Percentiles rank a stretch among this genome's conserved stretches.
These are phyloP conservation scores for Kurtzmaniella cleridarum DNA, from an alignment of 805 yeast genomes.

Conservation along the genomic window DNA sequence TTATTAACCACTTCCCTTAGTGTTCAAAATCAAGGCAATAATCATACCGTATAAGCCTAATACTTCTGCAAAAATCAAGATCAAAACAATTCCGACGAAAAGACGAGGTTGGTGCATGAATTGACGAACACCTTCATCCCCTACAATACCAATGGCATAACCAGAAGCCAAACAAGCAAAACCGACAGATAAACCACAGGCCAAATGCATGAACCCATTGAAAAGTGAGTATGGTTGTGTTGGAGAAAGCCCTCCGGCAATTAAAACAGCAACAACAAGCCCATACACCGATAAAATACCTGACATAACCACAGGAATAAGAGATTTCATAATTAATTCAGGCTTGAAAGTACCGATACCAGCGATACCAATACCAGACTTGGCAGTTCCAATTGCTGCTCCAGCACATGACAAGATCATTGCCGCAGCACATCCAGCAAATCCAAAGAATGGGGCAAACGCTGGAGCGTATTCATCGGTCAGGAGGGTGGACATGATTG, in stretches of 20 bases:
- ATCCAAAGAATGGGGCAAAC: constrained; percentile 95
- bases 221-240: constrained; percentile 74
- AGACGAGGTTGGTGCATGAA: constrained; percentile 83
- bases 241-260: constrained; percentile 87
- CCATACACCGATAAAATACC: constrained; percentile 98
- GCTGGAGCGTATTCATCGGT: constrained; percentile 73
- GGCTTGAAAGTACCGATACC: constrained; percentile 98
- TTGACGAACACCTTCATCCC: constrained; percentile 88
- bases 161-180: constrained; percentile 96
- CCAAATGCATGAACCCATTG: constrained; percentile 97
- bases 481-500: constrained; percentile 16
- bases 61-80: constrained; percentile 87
- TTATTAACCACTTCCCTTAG: constrained; percentile 66
- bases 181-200: constrained; percentile 94
- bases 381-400: constrained; percentile 98
- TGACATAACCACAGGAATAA: constrained; percentile 96
- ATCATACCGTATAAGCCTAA: constrained; percentile 92
- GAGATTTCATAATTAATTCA: constrained; percentile 89
- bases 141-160: constrained; percentile 91
- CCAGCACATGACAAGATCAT: constrained; percentile 93
- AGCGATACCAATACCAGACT: constrained; percentile 95
- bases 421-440: constrained; percentile 95
- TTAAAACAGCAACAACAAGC: constrained; percentile 89
- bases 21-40: constrained; percentile 86
- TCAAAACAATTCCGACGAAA: constrained; percentile 85